Percentiles rank a stretch among this genome's conserved stretches.
Conservation (phyloP, 1,139 yeast genomes). For the Suhomyces ambrosiae region DNA sequence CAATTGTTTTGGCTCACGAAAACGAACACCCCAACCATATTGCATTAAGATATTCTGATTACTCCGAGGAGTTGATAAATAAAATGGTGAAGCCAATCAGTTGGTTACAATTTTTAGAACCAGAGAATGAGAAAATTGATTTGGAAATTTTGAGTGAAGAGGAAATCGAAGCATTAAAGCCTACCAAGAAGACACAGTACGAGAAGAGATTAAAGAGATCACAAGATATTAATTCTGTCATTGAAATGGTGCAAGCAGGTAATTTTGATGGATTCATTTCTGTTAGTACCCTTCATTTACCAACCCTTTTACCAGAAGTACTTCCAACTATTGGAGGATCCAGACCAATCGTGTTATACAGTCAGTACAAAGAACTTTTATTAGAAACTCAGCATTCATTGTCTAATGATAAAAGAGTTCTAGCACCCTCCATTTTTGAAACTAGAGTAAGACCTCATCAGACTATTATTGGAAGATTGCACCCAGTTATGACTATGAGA, state of each 20-base stretch:
- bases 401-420: slow-evolving; percentile 63
- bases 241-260: slow-evolving; percentile 51
- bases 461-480: slow-evolving; percentile 90
- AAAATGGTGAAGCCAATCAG: slow-evolving; percentile 69
- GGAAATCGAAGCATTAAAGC: slow-evolving; percentile 57
- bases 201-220: slow-evolving; percentile 65
- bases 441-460: slow-evolving; percentile 86
- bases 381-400: slow-evolving; percentile 72
- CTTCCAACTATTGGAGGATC: slow-evolving; percentile 80
- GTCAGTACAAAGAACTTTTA: slow-evolving; percentile 77
- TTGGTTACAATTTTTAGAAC: slow-evolving; percentile 80
- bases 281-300: slow-evolving; percentile 71
- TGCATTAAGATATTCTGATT: slow-evolving; percentile 67
- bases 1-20: slow-evolving; percentile 79
- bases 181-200: slow-evolving; percentile 67
- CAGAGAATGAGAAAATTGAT: slow-evolving; percentile 59
- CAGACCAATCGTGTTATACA: slow-evolving; percentile 79
- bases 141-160: slow-evolving; percentile 54
- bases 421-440: slow-evolving; percentile 84
- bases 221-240: slow-evolving; percentile 52
- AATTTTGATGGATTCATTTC: slow-evolving; percentile 78
- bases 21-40: slow-evolving; percentile 88
- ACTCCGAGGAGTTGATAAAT: slow-evolving; percentile 52
- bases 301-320: slow-evolving; percentile 62
- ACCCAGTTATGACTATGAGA: slow-evolving; percentile 91